Base-by-base conservation (phyloP, 2,329 filamentous ascomycete species). In the Aspergillus sp. region DNA sequence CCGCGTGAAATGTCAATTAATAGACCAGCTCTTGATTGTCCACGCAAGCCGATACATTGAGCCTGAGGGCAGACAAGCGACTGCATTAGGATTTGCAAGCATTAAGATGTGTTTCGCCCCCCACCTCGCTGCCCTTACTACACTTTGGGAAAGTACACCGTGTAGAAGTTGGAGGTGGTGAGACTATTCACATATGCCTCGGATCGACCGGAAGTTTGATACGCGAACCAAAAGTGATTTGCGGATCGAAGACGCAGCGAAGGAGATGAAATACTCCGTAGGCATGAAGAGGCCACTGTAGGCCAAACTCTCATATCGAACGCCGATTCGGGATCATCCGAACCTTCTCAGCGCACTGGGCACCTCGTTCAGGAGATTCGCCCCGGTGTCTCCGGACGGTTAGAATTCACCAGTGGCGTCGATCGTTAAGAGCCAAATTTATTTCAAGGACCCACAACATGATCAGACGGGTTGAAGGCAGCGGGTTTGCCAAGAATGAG, bases 271-370 rank as follows among this genome's bases (percentile, higher is more conserved):
- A 26, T 7, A 49, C 24, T 24, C 24, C 24, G 24, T 24, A 51
- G 46, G 11, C 16, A 24, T n/a, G 49, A 26, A 51, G 20, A 31
- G 16, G 32, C 22, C 39, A 10, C 16, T 26, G 54, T 39, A 39
- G 20, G 12, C 18, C 22, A 53, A 24, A 39, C 51, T 20, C 31
- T 22, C 20, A 22, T 26, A 10, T 22, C 32, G 49, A 31, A 31
- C 36, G 26, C 18, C 22, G 53, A 59, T 51, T 61, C 61, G 59
- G 61, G 54, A 61, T 45, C 53, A 57, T 55, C 61, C 59, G 61
- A 63, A 52, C 57, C 16, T 26, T 55, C 24, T 20, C 52, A 26
- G 24, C 18, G 39, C 32, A 54, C 36, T 51, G 52, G 49, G 14
- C 45, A 31, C 36, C 6, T 22, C 24, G 29, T 54, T 26, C 32